These are phyloP conservation scores for Suhomyces emberorum DNA, from an alignment of 805 yeast genomes.

Conservation along the genomic window DNA sequence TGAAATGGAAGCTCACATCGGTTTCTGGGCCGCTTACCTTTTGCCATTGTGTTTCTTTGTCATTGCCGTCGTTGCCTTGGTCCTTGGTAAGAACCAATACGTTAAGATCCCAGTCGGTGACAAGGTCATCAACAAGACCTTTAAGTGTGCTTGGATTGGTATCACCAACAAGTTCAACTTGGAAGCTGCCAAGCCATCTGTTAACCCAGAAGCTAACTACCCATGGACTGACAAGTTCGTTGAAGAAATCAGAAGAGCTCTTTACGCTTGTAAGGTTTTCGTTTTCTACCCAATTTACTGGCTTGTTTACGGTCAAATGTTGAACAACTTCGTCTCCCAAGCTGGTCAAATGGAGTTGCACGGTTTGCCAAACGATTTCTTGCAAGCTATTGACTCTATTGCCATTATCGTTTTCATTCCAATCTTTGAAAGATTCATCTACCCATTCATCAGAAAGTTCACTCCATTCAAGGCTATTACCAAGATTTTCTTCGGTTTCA, in stretches of 20 bases:
- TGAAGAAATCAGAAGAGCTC: constrained; percentile 64
- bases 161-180: constrained; percentile 47
- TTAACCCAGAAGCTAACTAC: constrained; percentile 44
- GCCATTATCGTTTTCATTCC: constrained; percentile 79
- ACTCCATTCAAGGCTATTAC: constrained; percentile 67
- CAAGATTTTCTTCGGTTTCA: constrained; percentile 67
- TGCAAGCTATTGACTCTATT: constrained; percentile 72
- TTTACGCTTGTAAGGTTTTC: constrained; percentile 72
- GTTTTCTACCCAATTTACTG: constrained; percentile 69
- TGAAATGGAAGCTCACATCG: constrained; percentile 61
- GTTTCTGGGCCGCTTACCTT: constrained; percentile 73
- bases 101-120: constrained; percentile 61
- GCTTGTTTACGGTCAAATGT: constrained; percentile 70
- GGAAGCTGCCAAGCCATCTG: constrained; percentile 56
- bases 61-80: constrained; percentile 48
- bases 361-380: constrained; percentile 76
- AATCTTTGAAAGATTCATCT: constrained; percentile 57
- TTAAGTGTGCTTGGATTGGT: constrained; percentile 42
- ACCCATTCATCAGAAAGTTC: constrained; percentile 40
- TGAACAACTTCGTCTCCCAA: constrained; percentile 68
- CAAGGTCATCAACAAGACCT: constrained; percentile 54
- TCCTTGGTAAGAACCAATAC: constrained; percentile 54
- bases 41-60: constrained; percentile 62
- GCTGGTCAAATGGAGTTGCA: constrained; percentile 73
- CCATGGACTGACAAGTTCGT: constrained; percentile 70